phyloP scores from a whole-genome alignment of 192 early-diverging fungal species.

The Backusella parvicylindrica region DNA sequence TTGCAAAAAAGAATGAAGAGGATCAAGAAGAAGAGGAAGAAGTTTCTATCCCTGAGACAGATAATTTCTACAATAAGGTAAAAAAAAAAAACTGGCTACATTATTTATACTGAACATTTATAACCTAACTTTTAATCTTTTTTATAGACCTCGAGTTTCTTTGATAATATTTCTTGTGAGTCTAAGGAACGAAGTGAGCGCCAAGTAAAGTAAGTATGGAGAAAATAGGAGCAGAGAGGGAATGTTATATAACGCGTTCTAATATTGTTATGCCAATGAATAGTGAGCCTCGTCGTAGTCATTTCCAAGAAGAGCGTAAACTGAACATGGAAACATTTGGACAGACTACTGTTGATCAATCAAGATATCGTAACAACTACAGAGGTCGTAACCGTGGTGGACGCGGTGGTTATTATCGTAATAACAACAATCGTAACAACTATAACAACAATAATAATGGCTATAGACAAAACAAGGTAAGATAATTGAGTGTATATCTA shows the following conservation, averaged over 20 bases:
- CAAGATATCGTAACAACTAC: conserved; percentile 52
- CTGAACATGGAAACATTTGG: conserved; percentile 98
- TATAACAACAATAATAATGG: neutral
- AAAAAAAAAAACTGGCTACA: neutral
- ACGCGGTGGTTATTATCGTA: conserved; percentile 38
- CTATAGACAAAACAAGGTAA: neutral
- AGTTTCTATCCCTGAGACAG: conserved; percentile 47
- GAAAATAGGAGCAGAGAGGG: neutral
- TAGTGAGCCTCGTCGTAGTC: conserved; percentile 61
- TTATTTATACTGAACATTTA: neutral
- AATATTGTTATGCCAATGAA: neutral
- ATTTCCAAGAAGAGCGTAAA: conserved; percentile 81
- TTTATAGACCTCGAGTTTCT: conserved; percentile 98
- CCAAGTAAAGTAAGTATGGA: conserved; percentile 9
- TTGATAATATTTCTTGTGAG: conserved; percentile 99
- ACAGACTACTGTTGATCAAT: conserved; percentile 69
- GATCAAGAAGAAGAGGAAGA: conserved; percentile 52
- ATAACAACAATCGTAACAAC: neutral
- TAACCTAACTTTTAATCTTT: conserved; percentile 59
- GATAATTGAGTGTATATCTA: no score
- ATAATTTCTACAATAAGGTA: conserved; percentile 73
- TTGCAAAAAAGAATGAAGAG: conserved; percentile 44
- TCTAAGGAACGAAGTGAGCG: conserved; percentile 53
- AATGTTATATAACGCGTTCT: neutral
- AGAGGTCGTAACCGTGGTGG: conserved; percentile 52